phyloP scores from a whole-genome alignment of 352 stramenopile species.

The Globisporangium camurandrum region DNA sequence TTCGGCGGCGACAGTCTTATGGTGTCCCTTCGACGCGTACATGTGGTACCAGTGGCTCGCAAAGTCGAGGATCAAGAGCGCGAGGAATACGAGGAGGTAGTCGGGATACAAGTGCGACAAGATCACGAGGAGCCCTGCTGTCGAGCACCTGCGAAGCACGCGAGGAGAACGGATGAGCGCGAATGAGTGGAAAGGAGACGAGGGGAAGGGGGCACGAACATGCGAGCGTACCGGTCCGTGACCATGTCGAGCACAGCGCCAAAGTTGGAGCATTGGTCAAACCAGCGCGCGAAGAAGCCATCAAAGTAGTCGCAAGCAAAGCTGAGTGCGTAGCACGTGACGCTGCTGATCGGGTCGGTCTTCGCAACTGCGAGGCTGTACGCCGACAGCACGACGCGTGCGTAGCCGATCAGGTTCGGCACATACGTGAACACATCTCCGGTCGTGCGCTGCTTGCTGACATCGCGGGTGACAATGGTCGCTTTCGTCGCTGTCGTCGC shows the following conservation, averaged over 20 bases:
- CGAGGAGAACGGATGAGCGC: background rate
- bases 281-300: slow-evolving; percentile 93
- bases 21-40: slow-evolving; percentile 92
- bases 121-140: slow-evolving; percentile 92
- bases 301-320: slow-evolving; percentile 98
- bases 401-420: slow-evolving; percentile 96
- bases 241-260: slow-evolving; percentile 98
- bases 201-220: background rate
- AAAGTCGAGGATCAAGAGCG: slow-evolving; percentile 94
- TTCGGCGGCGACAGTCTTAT: slow-evolving; percentile 90
- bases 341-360: slow-evolving; percentile 52
- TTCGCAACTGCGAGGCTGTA: slow-evolving; percentile 82
- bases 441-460: slow-evolving; percentile 24
- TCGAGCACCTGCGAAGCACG: slow-evolving; percentile 80
- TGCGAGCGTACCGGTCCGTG: slow-evolving; percentile 81
- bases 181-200: background rate
- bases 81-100: slow-evolving; percentile 76
- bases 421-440: slow-evolving; percentile 93
- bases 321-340: slow-evolving; percentile 90
- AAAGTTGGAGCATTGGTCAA: slow-evolving; percentile 95
- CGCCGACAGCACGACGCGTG: slow-evolving; percentile 81
- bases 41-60: slow-evolving; percentile 98
- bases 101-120: slow-evolving; percentile 89
- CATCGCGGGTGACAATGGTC: no score
- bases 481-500: slow-evolving; percentile 1